Evolutionary conservation across 768 basidiomycete genomes (phyloP).

Genomic region (Boletales sp.): DNA sequence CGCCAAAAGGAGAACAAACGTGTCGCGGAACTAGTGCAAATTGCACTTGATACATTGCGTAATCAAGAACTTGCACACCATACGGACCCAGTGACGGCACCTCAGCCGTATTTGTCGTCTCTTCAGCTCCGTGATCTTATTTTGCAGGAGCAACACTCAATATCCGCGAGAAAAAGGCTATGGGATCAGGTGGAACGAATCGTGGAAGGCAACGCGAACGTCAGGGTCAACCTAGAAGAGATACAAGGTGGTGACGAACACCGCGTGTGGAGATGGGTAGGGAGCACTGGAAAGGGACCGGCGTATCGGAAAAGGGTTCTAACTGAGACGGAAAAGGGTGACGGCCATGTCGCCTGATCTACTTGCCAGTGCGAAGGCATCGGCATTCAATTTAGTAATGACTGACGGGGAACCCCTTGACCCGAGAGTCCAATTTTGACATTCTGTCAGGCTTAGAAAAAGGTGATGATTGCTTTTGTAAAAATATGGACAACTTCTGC

Average conservation of each 20-base stretch:
- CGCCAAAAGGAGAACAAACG: slow-evolving; percentile 58
- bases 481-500: slow-evolving; percentile 22
- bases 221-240: slow-evolving; percentile 81
- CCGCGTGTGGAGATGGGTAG: slow-evolving; percentile 91
- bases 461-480: slow-evolving; percentile 11
- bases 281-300: slow-evolving; percentile 38
- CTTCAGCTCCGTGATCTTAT: slow-evolving; percentile 86
- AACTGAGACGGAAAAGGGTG: slow-evolving; percentile 25
- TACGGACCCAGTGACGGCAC: slow-evolving; percentile 71
- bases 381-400: slow-evolving; percentile 11
- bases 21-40: slow-evolving; percentile 71
- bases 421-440: slow-evolving; percentile 16
- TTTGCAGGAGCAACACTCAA: slow-evolving; percentile 76
- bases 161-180: slow-evolving; percentile 56
- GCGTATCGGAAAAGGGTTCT: slow-evolving; percentile 34
- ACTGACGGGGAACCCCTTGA: slow-evolving; percentile 22
- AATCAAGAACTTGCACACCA: slow-evolving; percentile 82
- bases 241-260: slow-evolving; percentile 81
- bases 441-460: slow-evolving; percentile 12
- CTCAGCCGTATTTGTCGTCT: slow-evolving; percentile 77
- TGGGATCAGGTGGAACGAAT: slow-evolving; percentile 83
- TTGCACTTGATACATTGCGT: slow-evolving; percentile 74
- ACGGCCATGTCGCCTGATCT: slow-evolving; percentile 21
- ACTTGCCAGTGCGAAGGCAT: slow-evolving; percentile 6
- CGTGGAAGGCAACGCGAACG: slow-evolving; percentile 89